Evolutionary conservation across 2,329 filamentous ascomycete species (phyloP), one percentile per base, ranked within the genome.

Genomic region (Emmonsiellopsis sp.): DNA sequence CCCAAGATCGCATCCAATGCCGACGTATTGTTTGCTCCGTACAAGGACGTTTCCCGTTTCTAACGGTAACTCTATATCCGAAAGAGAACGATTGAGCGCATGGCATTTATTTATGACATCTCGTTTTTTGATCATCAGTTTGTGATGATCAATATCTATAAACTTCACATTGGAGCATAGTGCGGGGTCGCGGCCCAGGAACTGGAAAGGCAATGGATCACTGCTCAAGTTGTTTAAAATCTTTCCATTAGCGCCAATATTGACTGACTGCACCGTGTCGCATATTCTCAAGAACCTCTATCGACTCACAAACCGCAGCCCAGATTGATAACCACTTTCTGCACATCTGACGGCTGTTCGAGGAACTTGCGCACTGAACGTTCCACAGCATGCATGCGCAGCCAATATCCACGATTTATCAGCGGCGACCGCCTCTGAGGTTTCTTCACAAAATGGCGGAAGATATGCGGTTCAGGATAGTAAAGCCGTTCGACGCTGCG

Each of bases 401-500:
- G 73, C 81, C 88, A 89, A 64, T 95, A 95, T 48, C 89, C 88
- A 45, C 91, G 81, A 68, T 95, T 95, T 64, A 95, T 93, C 50
- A 95, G 76, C 1, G 92, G 90, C n/a, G 88, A 84, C 47, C 91
- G 79, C 56, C 89, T 78, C 68, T 89, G 84, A 60, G 87, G 86
- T 67, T 91, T 94, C 60, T 81, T 84, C 36, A 95, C 88, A 68
- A 96, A 96, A 65, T 88, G 85, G 46, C 87, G 85, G 61, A 93
- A 92, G 73, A 88, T 95, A 66, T 94, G 87, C 32, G 86, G 81
- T 63, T 94, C 83, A 37, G 85, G 78, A 64, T 87, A 85, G 68
- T 96, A 96, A 11, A 95, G 75, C 61, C 85, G 85, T 65, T 95
- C 90, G n/a, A 96, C 91, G 62, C 89, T 93, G 60, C 90, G 78